Conservation (phyloP, 148 eudicot genomes). For the Rhododendron griersonianum region DNA sequence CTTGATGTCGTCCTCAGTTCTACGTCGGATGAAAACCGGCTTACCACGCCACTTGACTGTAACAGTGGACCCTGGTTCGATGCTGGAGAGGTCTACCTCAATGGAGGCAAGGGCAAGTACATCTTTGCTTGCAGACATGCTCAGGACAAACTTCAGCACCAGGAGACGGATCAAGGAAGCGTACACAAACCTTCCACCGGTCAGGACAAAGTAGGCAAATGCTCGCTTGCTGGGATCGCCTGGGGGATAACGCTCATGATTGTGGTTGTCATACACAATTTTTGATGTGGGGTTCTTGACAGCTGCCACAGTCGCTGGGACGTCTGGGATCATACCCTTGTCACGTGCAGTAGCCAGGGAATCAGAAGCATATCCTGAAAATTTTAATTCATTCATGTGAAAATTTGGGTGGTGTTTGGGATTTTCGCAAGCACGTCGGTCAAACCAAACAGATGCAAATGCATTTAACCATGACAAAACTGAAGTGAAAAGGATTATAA, state of each 20-base stretch:
- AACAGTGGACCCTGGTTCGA: slow-evolving; percentile 25
- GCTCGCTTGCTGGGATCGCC: slow-evolving; percentile 33
- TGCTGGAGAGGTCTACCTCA: slow-evolving; percentile 32
- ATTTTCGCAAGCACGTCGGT: neutral
- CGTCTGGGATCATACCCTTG: slow-evolving; percentile 10
- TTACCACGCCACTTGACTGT: slow-evolving; percentile 31
- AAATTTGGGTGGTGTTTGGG: neutral
- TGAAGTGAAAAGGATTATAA: neutral
- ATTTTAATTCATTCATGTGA: neutral
- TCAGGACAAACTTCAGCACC: slow-evolving; percentile 27
- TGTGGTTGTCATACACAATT: slow-evolving; percentile 24
- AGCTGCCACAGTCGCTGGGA: slow-evolving; percentile 25
- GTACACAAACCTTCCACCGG: slow-evolving; percentile 33
- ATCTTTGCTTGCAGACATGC: slow-evolving; percentile 35
- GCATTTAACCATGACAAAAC: neutral
- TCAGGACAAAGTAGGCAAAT: slow-evolving; percentile 27
- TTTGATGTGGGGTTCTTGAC: slow-evolving; percentile 27
- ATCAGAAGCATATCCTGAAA: slow-evolving; percentile 23
- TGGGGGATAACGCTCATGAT: slow-evolving; percentile 32
- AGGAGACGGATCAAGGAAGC: slow-evolving; percentile 31
- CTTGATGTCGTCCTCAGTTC: slow-evolving; percentile 28
- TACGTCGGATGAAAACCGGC: slow-evolving; percentile 31
- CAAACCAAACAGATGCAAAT: neutral
- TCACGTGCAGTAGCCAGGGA: slow-evolving; percentile 17
- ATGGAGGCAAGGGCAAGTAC: slow-evolving; percentile 32